phyloP scores from a whole-genome alignment of 768 basidiomycete species.

The Strobilomyces confusus region DNA sequence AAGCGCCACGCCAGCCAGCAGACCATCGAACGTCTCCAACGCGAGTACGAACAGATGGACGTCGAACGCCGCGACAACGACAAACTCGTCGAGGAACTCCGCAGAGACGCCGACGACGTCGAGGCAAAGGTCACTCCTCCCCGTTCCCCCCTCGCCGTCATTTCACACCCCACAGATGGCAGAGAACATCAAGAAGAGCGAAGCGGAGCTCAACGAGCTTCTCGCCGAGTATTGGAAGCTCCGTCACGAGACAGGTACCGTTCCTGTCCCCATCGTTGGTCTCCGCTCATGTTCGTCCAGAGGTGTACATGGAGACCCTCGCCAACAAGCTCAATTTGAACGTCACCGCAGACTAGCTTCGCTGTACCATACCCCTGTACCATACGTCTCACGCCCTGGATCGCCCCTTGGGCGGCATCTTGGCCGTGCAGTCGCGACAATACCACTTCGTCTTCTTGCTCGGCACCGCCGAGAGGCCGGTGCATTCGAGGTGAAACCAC shows the following conservation, averaged over 20 bases:
- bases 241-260: conserved; percentile 67
- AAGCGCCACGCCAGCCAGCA: conserved; percentile 68
- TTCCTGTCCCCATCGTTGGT: background rate
- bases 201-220: conserved; percentile 75
- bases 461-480: conserved; percentile 55
- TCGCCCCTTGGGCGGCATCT: conserved; percentile 34
- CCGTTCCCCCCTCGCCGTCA: background rate
- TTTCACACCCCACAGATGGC: conserved; percentile 52
- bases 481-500: conserved; percentile 82
- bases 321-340: conserved; percentile 75
- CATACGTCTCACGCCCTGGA: conserved; percentile 20
- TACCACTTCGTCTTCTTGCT: conserved; percentile 61
- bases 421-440: conserved; percentile 57
- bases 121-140: conserved; percentile 51
- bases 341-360: conserved; percentile 27
- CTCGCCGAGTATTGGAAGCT: conserved; percentile 81
- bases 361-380: conserved; percentile 17
- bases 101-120: conserved; percentile 62
- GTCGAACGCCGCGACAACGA: conserved; percentile 75
- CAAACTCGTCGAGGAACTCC: conserved; percentile 71
- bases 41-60: conserved; percentile 77
- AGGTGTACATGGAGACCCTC: conserved; percentile 83
- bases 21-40: conserved; percentile 71
- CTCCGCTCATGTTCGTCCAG: conserved; percentile 34
- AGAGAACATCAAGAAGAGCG: conserved; percentile 70